Base-by-base conservation (phyloP, 306 rosid species). In the Arachis stenosperma region DNA sequence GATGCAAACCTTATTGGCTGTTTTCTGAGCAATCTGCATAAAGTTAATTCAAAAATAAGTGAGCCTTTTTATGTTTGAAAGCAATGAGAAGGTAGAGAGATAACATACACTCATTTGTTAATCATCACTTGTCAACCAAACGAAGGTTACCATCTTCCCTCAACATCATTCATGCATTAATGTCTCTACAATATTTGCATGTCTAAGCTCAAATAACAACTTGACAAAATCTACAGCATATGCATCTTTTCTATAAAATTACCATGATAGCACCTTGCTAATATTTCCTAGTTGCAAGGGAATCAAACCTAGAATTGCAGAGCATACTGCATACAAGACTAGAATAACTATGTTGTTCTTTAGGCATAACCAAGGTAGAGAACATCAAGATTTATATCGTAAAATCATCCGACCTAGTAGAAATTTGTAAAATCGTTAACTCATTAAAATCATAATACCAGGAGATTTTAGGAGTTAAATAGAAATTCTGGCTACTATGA, bases 1-100 rank as follows among this genome's bases (percentile, higher is more conserved):
- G 78, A 93, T 82, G 68, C 85, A 84, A 56, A 89, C 96, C 82
- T 86, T 94, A 57, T 79, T 78, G 57, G 96, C 96, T 37, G 91
- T 69, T 84, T 69, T 86, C 75, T 81, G 90, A 81, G 95, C 96
- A 82, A 91, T 81, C 96, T 94, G 71, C 55, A 78, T 17, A 76
- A 3, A 56, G 67, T 65, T 42, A 14, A 36, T 53, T 42, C 17
- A 59, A 39, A 67, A 70, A 52, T 66, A 4, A 47, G 48, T 61
- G 9, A 78, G 66, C 55, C 70, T 78, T 70, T 53, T 61, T 39
- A 59, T 30, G 55, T 15, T 22, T 50, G 36, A 14, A 40, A 29
- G 65, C 61, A 61, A 69, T 30, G 44, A 41, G 47, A 53, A 64
- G 69, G 56, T 33, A 59, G 44, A 61, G 40, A 44, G 64, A 59